Evolutionary conservation across 1,139 yeast genomes (phyloP).

Genomic region (Meyerozyma elateridarum): DNA sequence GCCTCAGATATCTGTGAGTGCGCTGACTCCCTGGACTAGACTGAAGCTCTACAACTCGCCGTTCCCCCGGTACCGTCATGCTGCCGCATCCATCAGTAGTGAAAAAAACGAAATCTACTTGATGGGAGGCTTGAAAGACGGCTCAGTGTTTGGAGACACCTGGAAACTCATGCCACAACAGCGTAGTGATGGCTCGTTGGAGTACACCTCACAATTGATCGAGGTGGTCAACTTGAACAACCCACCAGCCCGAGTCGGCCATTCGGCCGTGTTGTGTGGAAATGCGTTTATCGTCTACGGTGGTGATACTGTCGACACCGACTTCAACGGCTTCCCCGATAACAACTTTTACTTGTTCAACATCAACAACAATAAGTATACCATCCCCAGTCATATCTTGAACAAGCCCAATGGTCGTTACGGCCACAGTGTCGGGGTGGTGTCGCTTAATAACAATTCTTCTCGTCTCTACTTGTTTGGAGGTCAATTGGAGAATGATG

Average conservation of each 20-base stretch:
- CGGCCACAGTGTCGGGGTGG: slow-evolving; percentile 75
- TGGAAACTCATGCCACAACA: slow-evolving; percentile 66
- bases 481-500: slow-evolving; percentile 88
- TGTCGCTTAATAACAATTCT: slow-evolving; percentile 58
- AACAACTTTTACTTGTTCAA: slow-evolving; percentile 85
- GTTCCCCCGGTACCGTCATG: slow-evolving; percentile 91
- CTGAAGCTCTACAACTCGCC: slow-evolving; percentile 72
- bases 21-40: slow-evolving; percentile 70
- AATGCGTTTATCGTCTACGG: slow-evolving; percentile 95
- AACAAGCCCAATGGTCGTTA: slow-evolving; percentile 88
- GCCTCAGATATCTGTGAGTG: slow-evolving; percentile 8
- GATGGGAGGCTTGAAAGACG: slow-evolving; percentile 94
- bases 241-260: slow-evolving; percentile 97
- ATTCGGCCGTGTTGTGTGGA: slow-evolving; percentile 87
- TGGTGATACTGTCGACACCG: slow-evolving; percentile 91
- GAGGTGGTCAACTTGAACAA: slow-evolving; percentile 50
- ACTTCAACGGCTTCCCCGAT: slow-evolving; percentile 76
- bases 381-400: slow-evolving; percentile 79
- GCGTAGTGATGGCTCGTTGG: slow-evolving; percentile 15
- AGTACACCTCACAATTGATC: slow-evolving; percentile 55
- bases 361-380: slow-evolving; percentile 86
- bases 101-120: slow-evolving; percentile 81
- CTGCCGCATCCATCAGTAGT: slow-evolving; percentile 70
- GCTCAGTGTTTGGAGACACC: slow-evolving; percentile 89
- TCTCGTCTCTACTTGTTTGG: slow-evolving; percentile 85